phyloP scores from a whole-genome alignment of 192 early-diverging fungal species.

The Gaertneriomyces sp. region DNA sequence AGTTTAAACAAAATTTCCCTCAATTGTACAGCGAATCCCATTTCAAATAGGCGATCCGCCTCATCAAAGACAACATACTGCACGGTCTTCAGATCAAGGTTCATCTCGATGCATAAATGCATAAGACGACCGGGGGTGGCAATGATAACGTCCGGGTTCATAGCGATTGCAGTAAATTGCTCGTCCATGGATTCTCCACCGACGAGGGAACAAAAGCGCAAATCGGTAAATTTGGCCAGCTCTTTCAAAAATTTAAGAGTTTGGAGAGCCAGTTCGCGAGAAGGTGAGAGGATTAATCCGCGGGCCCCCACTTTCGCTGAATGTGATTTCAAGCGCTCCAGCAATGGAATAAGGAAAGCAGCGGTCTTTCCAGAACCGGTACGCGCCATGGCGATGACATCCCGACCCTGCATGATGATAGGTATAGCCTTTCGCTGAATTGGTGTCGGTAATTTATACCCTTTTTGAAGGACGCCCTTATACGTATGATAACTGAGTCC shows the following conservation, averaged over 20 bases:
- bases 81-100: conserved; percentile 78
- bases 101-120: conserved; percentile 78
- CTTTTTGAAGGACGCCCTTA: conserved; percentile 85
- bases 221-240: conserved; percentile 86
- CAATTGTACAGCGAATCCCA: conserved; percentile 94
- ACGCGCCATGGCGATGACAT: conserved; percentile 97
- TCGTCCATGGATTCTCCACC: conserved; percentile 97
- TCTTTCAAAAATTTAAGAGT: conserved; percentile 93
- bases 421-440: conserved; percentile 96
- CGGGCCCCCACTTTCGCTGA: conserved; percentile 71
- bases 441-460: conserved; percentile 97
- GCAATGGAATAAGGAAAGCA: conserved; percentile 88
- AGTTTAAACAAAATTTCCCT: conserved; percentile 85
- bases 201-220: conserved; percentile 82
- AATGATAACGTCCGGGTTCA: conserved; percentile 80
- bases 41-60: conserved; percentile 97
- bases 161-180: conserved; percentile 88
- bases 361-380: conserved; percentile 98
- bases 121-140: conserved; percentile 50
- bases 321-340: conserved; percentile 83
- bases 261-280: conserved; percentile 94
- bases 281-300: conserved; percentile 80
- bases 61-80: conserved; percentile 98
- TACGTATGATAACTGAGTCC: conserved; percentile 80
- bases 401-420: conserved; percentile 81